These are phyloP conservation scores for Bothriochloa decipiens DNA, from an alignment of 176 grass and related monocot species.

Conservation along the genomic window DNA sequence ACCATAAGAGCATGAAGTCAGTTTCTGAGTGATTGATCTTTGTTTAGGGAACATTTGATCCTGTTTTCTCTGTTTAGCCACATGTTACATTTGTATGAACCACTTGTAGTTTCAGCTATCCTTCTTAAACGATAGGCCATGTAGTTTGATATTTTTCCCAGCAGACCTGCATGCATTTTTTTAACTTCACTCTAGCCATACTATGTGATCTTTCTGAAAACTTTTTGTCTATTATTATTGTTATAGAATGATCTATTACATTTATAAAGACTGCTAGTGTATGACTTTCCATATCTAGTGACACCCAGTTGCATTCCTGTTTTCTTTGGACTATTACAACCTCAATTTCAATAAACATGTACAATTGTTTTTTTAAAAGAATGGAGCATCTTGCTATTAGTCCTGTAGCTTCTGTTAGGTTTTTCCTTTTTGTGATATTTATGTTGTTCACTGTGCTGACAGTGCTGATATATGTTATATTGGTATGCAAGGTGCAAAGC, in stretches of 20 bases:
- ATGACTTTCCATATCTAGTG: background rate
- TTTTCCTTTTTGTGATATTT: constrained; percentile 23
- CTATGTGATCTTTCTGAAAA: background rate
- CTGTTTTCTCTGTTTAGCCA: background rate
- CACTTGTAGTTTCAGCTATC: background rate
- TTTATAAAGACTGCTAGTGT: background rate
- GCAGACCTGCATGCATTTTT: background rate
- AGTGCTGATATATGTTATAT: constrained; percentile 3
- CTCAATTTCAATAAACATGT: constrained; percentile 15
- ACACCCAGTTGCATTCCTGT: background rate
- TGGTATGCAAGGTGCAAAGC: constrained; percentile 77
- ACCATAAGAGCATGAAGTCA: constrained; percentile 21
- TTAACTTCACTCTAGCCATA: background rate
- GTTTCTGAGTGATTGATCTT: constrained; percentile 6
- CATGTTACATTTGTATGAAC: background rate
- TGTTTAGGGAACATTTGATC: background rate
- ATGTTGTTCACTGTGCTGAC: constrained; percentile 22
- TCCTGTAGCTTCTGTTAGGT: constrained; percentile 14
- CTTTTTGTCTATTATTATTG: background rate
- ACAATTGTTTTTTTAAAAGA: background rate
- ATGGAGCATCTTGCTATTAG: background rate
- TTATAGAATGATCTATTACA: background rate
- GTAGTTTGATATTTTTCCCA: background rate
- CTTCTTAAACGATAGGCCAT: background rate
- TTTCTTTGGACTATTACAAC: background rate